Base-by-base conservation (phyloP, 2,329 filamentous ascomycete species). In the Fusarium sp. region DNA sequence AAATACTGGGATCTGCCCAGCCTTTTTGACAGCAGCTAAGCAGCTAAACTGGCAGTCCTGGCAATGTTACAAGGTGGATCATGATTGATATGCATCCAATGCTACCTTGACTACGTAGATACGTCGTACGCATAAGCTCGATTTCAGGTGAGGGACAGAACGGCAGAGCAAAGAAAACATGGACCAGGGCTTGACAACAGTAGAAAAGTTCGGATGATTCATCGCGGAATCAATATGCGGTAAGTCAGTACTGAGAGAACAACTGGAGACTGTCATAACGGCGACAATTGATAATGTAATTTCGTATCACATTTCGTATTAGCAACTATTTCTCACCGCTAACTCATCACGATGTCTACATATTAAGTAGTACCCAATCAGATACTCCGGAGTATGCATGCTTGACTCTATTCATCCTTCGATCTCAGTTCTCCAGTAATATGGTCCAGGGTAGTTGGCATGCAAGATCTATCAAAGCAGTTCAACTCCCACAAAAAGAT, bases 81-180 rank as follows among this genome's bases (percentile, higher is more conserved):
- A 43, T 27, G 50, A 42, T 53, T 34, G 50, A 53, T 43, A 29
- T 16, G 18, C 50, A 22, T 38, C 34, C 34, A 38, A 38, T 53
- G 15, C 32, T 53, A 53, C 34, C 50, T 43, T 53, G 34, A n/a
- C 24, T 25, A n/a, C 50, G 9, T 53, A 53, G 18, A 20, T 42
- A 43, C 24, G 42, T 29, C 24, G 32, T 25, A 43, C 20, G 38
- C 34, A 53, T 53, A 53, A 29, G 34, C 50, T 52, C 18, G 50
- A 53, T 53, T 53, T 53, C 50, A 53, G 50, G 50, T 53, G 34
- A 53, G 15, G 38, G 34, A 53, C 34, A 38, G 34, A 53, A 53
- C 50, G 32, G 50, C 50, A 43, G 50, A 40, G 24, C 24, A 53
- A 29, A 42, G 24, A 14, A 43, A 43, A 42, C 50, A 53, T 53